Base-by-base conservation (phyloP, 345 rosid genomes). In the Sisymbrium altissimum region DNA sequence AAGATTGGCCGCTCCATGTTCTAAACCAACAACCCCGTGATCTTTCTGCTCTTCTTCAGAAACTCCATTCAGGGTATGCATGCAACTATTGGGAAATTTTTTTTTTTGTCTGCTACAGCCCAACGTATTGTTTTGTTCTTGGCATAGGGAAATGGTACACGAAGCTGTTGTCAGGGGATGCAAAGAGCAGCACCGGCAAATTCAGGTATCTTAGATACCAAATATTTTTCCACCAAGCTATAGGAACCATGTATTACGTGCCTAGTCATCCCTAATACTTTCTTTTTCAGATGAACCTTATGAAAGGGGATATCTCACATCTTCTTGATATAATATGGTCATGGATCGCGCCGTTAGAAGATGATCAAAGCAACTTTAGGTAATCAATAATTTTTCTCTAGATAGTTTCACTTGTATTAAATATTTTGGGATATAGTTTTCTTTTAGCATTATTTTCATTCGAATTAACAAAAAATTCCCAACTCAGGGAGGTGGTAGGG, bases 131-230 rank as follows among this genome's bases (percentile, higher is more conserved):
- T 64, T 14, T 65, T 71, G 27, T 70, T 65, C 78, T 78, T 50
- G 63, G 36, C 29, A 2, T 79, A 92, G 99, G 68, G 99, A 92
- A 84, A 76, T 84, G 86, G 92, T 95, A 41, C 86, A 85, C 69
- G 99, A 92, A 80, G 86, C 89, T 72, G 94, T 92, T 82, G 80
- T 83, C 78, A 85, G 91, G 77, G 95, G 83, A 73, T 92, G 99
- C 86, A 95, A 87, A 84, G 97, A 95, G 82, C 97, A 87, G 82
- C 99, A 95, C 48, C 89, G 99, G 46, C 93, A 95, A 81, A 90
- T 95, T 78, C 91, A 95, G 96, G 99, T 84, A 69, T 75, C 67
- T 46, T 63, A 50, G 21, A 40, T 50, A 40, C 73, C 58, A 39
- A 41, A 39, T 3, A 40, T 2, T 12, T 19, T 77, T 43, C 68